Conservation (phyloP, 1,139 yeast genomes). For the Saccharomyces pastorianus region DNA sequence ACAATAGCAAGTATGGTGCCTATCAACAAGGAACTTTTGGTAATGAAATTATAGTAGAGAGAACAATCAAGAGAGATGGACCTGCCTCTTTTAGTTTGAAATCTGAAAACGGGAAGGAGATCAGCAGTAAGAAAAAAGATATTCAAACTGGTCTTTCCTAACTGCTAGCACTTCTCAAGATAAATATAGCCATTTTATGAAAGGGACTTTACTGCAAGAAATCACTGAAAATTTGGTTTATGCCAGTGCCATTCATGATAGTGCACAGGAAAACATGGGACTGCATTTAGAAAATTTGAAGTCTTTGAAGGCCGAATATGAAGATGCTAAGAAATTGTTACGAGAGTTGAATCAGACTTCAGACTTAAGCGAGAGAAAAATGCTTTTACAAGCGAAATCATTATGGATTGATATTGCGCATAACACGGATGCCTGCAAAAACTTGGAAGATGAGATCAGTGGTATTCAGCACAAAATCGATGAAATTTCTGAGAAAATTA, state of each 20-base stretch:
- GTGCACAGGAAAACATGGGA: conserved; percentile 23
- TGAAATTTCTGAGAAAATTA: conserved; percentile 19
- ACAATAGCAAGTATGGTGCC: conserved; percentile 59
- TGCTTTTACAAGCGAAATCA: conserved; percentile 51
- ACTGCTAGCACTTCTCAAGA: conserved; percentile 63
- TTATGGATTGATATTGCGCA: conserved; percentile 46
- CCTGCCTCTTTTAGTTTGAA: conserved; percentile 45
- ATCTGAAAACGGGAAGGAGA: conserved; percentile 42
- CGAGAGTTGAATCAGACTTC: conserved; percentile 28
- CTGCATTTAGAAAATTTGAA: conserved; percentile 25
- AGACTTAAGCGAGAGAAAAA: conserved; percentile 38
- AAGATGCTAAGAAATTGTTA: conserved; percentile 32
- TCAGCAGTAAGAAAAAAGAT: conserved; percentile 56
- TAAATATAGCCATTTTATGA: conserved; percentile 70
- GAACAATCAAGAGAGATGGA: conserved; percentile 53
- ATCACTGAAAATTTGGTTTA: conserved; percentile 45
- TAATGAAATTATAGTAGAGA: conserved; percentile 55
- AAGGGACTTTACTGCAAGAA: conserved; percentile 65
- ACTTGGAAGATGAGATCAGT: conserved; percentile 23
- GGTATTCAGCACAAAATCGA: conserved; percentile 22
- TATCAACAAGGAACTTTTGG: conserved; percentile 63
- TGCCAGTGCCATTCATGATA: conserved; percentile 24
- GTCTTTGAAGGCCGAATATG: conserved; percentile 27
- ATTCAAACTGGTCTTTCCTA: conserved; percentile 71
- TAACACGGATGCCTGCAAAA: conserved; percentile 22